A percentile compares a stretch with the other conserved stretches of the same genome.
Conservation (phyloP, 2,329 filamentous ascomycete species). For the Alternaria sp. region DNA sequence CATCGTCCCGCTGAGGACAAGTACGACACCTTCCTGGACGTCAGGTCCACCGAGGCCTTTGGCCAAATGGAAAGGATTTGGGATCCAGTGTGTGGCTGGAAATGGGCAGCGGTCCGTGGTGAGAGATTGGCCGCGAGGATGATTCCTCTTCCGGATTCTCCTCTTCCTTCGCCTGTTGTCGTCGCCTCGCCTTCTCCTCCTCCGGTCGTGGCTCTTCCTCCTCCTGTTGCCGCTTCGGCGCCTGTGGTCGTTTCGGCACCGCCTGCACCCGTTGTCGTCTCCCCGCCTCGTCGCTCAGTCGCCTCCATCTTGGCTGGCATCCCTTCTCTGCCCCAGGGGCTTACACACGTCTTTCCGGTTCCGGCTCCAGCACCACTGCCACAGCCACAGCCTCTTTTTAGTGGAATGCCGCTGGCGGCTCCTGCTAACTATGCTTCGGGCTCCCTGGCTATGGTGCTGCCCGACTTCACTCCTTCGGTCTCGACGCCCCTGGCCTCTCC, state of each 20-base stretch:
- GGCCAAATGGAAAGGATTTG: constrained; percentile 13
- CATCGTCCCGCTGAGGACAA: neutral
- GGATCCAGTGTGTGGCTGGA: constrained; percentile 12
- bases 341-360: constrained; percentile 2
- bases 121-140: neutral
- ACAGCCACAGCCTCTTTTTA: constrained; percentile 3
- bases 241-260: neutral
- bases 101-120: constrained; percentile 10
- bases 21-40: constrained; percentile 13
- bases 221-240: neutral
- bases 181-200: neutral
- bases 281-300: constrained; percentile 1
- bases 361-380: constrained; percentile 1
- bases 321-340: constrained; percentile 2
- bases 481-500: neutral
- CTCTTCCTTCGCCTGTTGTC: neutral
- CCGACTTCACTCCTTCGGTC: constrained; percentile 2
- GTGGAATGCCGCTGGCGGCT: neutral
- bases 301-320: constrained; percentile 4
- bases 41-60: neutral
- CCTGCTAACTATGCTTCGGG: constrained; percentile 2
- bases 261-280: neutral
- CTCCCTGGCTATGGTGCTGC: constrained; percentile 10
- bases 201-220: neutral
- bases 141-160: constrained; percentile 1